These are phyloP conservation scores for Chlamydomonas schloesseri DNA, from an alignment of 139 green algal species.

Conservation along the genomic window DNA sequence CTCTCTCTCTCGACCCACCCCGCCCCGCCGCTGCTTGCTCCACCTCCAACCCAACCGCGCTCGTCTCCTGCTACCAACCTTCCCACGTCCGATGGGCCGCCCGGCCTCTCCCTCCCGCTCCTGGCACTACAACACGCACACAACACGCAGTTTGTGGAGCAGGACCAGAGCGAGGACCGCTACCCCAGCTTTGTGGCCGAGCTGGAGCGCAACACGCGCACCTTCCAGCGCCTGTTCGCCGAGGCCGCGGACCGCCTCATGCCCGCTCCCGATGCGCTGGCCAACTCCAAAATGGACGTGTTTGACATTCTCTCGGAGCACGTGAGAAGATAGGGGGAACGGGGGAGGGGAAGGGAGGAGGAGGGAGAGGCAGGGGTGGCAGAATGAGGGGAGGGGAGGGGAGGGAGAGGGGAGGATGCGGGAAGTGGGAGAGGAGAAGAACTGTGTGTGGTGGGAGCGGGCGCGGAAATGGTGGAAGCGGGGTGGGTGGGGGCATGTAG, in stretches of 20 bases:
- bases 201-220: conserved; percentile 84
- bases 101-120: too few relatives aligned
- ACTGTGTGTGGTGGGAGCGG: too few relatives aligned
- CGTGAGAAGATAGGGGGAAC: conserved; percentile 47
- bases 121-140: too few relatives aligned
- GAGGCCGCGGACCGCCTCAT: conserved; percentile 87
- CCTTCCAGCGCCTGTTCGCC: conserved; percentile 85
- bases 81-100: too few relatives aligned
- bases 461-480: too few relatives aligned
- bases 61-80: too few relatives aligned
- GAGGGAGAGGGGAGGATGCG: too few relatives aligned
- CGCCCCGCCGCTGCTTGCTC: too few relatives aligned
- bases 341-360: neutral
- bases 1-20: too few relatives aligned
- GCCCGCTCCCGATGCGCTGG: conserved; percentile 63
- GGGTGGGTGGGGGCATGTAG: too few relatives aligned
- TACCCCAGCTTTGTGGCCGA: conserved; percentile 60
- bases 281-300: conserved; percentile 71
- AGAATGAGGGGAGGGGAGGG: neutral
- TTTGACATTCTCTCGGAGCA: conserved; percentile 88
- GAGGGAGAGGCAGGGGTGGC: neutral
- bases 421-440: too few relatives aligned
- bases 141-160: conserved; percentile 8
- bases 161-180: neutral
- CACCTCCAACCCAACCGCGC: too few relatives aligned